phyloP scores from a whole-genome alignment of 306 rosid species.

The Rosa rugosa region DNA sequence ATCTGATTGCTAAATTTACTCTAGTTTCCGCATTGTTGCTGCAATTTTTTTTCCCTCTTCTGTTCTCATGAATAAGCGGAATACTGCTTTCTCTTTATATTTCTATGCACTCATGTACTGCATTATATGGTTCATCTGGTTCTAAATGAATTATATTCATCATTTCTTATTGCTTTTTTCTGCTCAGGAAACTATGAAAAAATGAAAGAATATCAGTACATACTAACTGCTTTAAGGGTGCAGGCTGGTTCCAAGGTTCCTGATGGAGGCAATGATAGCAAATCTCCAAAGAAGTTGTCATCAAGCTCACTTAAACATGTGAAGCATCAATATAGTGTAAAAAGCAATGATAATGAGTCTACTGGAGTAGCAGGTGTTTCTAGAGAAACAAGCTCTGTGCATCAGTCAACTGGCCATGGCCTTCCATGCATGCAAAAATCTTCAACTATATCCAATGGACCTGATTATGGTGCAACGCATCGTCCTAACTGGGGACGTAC shows the following conservation, averaged over 20 bases:
- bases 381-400: constrained; percentile 30
- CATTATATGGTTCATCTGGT: constrained; percentile 11
- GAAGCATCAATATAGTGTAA: constrained; percentile 34
- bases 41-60: not conserved
- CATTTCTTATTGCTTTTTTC: not conserved
- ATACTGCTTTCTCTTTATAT: not conserved
- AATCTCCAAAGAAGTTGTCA: constrained; percentile 31
- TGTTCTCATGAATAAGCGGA: not conserved
- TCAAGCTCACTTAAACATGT: constrained; percentile 36
- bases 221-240: constrained; percentile 26
- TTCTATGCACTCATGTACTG: not conserved
- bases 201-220: not conserved
- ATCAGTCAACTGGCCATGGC: constrained; percentile 28
- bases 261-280: constrained; percentile 34
- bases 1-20: too few species aligned
- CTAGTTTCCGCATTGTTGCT: not conserved
- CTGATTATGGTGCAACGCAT: constrained; percentile 32
- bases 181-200: not conserved
- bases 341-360: constrained; percentile 37
- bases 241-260: constrained; percentile 61
- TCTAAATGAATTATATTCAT: not conserved
- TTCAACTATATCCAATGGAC: constrained; percentile 47
- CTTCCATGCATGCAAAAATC: constrained; percentile 51
- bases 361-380: constrained; percentile 32
- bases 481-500: constrained; percentile 63